phyloP scores from a whole-genome alignment of 345 rosid species.

The Linum trigynum region DNA sequence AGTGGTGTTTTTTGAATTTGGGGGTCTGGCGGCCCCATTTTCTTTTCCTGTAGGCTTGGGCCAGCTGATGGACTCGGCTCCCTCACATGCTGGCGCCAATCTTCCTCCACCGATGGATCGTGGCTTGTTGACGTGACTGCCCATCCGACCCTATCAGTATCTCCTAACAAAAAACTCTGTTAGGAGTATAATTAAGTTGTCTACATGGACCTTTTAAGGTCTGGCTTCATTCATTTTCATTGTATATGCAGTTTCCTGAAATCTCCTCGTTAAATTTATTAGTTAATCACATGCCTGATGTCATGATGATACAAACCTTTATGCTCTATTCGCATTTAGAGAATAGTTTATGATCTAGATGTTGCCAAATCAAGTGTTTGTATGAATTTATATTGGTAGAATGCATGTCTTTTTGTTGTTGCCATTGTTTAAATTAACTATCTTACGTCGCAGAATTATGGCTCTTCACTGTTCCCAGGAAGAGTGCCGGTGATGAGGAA shows the following conservation, averaged over 20 bases:
- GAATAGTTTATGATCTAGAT: background rate
- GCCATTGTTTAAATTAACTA: background rate
- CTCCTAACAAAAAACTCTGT: too few relatives aligned
- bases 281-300: too few relatives aligned
- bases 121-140: too few relatives aligned
- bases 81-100: too few relatives aligned
- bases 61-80: too few relatives aligned
- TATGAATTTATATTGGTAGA: background rate
- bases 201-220: conserved; percentile 72
- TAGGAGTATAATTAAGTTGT: conserved; percentile 2
- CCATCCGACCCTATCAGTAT: too few relatives aligned
- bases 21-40: too few relatives aligned
- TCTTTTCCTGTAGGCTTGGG: too few relatives aligned
- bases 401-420: too few relatives aligned
- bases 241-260: background rate
- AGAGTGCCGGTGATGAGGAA: conserved; percentile 79
- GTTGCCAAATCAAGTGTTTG: background rate
- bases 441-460: conserved; percentile 1
- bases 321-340: background rate
- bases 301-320: background rate
- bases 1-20: too few relatives aligned
- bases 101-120: too few relatives aligned
- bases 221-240: conserved; percentile 5
- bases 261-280: too few relatives aligned
- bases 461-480: conserved; percentile 35